Percentiles rank a stretch among this genome's conserved stretches.
Conservation (phyloP, 306 rosid species). For the Adenanthera pavonina region DNA sequence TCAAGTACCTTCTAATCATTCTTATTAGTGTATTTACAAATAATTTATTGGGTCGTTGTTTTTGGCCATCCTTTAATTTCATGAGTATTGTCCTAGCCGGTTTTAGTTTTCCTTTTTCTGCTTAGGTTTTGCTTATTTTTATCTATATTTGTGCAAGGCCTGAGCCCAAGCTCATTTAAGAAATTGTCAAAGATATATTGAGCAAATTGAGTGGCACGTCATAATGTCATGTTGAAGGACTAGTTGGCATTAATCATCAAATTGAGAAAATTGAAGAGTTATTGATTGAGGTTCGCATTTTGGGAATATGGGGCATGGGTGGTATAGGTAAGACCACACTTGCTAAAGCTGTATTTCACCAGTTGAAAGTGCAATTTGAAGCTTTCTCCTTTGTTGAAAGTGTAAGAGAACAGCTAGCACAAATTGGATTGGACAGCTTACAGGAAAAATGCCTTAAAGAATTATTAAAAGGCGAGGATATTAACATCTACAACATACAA, state of each 20-base stretch:
- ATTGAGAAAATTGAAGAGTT: background rate
- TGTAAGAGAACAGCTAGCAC: background rate
- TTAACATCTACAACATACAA: background rate
- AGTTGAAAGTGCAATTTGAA: background rate
- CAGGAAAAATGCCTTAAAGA: background rate
- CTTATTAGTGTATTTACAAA: background rate
- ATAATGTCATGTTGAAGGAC: background rate
- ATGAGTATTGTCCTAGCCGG: background rate
- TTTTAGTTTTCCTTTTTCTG: background rate
- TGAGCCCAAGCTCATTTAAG: background rate
- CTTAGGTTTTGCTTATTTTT: background rate
- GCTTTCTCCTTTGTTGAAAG: background rate
- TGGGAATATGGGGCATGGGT: slow-evolving; percentile 4
- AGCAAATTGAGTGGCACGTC: background rate
- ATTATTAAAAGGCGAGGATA: background rate
- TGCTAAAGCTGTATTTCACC: background rate
- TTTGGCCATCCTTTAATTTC: too few species aligned
- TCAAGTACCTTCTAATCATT: background rate
- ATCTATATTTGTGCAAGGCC: background rate
- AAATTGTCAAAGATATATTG: background rate
- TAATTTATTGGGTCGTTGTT: too few species aligned
- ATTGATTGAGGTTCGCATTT: background rate
- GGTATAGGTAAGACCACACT: background rate
- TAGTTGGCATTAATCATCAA: background rate
- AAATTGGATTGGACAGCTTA: background rate